Evolutionary conservation across 164 flowering plant genomes (phyloP), one percentile per base, ranked within the genome.

Genomic region (Buxus sempervirens): DNA sequence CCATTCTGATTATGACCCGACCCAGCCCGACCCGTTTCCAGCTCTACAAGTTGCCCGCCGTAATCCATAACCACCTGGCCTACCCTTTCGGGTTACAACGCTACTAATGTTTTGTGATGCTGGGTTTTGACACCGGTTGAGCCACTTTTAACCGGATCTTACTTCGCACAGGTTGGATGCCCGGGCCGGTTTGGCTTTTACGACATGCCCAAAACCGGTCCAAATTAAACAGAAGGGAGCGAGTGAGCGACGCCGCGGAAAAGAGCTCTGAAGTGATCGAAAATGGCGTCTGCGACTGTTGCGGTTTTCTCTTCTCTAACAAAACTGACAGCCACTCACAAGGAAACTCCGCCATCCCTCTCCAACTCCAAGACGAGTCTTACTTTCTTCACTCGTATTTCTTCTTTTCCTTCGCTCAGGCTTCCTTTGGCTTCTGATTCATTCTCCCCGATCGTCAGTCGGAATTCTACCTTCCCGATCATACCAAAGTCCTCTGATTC

Each of bases 401-500:
- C 63, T 14, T 41, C 63, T 61, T 68, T 60, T 22, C 63, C 73
- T 59, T 57, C 69, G 65, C 56, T 4, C 69, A 70, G 23, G 12
- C 68, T 70, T 56, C 58, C 68, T 56, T 41, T 65, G 27, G 48
- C 69, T 67, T 27, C 76, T 32, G 18, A 42, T 19, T 60, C 38
- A 41, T 60, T 67, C 56, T 38, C 60, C 56, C 55, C n/a, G 9
- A 23, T 71, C 56, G n/a, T 66, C 60, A 58, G 66, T 20, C 20
- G 58, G 41, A 70, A 66, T 32, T 77, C 77, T 61, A 9, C 77
- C 53, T 69, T 76, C 24, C 68, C 74, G 0, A 49, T 41, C 49
- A 21, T 64, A 0, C 71, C 78, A 64, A 82, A 75, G 49, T 77
- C n/a, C 41, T 80, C 87, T 6, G 80, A 73, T 51, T 53, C 83